phyloP scores from a whole-genome alignment of 2,329 filamentous ascomycete genomes.

The Fusarium sp. region DNA sequence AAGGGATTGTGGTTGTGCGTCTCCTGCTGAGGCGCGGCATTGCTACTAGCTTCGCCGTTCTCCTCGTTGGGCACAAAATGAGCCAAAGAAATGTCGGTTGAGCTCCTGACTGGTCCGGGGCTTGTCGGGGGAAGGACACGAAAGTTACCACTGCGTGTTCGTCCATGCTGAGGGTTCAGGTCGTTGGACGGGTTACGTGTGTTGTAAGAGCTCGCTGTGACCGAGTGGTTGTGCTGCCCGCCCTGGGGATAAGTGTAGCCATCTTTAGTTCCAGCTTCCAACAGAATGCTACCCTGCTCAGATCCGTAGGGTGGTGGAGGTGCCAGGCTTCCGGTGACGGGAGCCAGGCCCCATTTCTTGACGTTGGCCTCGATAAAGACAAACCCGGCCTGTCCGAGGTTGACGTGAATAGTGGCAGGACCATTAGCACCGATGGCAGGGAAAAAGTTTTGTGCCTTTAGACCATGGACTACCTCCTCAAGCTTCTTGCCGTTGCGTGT shows the following conservation, averaged over 20 bases:
- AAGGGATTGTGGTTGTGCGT: constrained; percentile 57
- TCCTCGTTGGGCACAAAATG: constrained; percentile 82
- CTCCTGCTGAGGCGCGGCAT: constrained; percentile 45
- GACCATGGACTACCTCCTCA: constrained; percentile 92
- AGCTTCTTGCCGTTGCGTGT: constrained; percentile 98
- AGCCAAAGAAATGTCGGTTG: constrained; percentile 95
- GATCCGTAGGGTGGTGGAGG: constrained; percentile 97
- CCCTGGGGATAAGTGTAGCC: constrained; percentile 64
- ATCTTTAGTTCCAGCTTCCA: constrained; percentile 85
- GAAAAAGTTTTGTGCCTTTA: constrained; percentile 97
- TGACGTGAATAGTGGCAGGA: constrained; percentile 93
- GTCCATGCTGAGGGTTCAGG: constrained; percentile 75
- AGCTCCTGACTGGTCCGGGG: constrained; percentile 89
- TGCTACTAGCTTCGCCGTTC: constrained; percentile 72
- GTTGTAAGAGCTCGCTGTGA: constrained; percentile 55
- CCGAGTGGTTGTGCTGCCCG: constrained; percentile 64
- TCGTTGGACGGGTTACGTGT: constrained; percentile 62
- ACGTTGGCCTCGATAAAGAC: constrained; percentile 99
- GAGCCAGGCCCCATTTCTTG: constrained; percentile 98
- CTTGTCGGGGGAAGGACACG: constrained; percentile 83
- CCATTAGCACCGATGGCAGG: constrained; percentile 97
- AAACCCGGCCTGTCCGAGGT: constrained; percentile 97
- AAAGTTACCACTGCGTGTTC: constrained; percentile 84
- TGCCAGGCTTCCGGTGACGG: constrained; percentile 94
- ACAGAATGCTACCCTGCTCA: constrained; percentile 94